phyloP scores from a whole-genome alignment of 2,329 filamentous ascomycete genomes.

The Ophidiomyces ophidiicola region DNA sequence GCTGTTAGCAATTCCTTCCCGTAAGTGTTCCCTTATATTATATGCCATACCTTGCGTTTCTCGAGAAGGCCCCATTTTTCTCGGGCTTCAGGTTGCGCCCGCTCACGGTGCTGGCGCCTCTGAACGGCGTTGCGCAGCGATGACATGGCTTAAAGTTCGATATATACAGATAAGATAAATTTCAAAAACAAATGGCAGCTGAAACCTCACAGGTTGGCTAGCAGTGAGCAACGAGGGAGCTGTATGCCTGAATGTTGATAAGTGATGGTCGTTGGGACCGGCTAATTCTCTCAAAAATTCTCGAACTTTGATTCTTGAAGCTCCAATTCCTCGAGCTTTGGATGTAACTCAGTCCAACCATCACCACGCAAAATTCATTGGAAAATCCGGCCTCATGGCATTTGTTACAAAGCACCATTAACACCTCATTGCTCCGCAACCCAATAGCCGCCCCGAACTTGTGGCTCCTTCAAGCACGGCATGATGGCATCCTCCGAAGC shows the following conservation, averaged over 20 bases:
- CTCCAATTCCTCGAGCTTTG: neutral
- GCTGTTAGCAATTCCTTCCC: neutral
- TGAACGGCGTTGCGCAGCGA: slow-evolving; percentile 54
- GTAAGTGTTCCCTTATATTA: neutral
- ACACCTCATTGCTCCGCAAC: too few relatives aligned
- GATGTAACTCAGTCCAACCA: neutral
- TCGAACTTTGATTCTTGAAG: neutral
- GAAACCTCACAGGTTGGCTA: too few relatives aligned
- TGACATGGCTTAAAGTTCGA: too few relatives aligned
- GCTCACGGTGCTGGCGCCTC: slow-evolving; percentile 77
- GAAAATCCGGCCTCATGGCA: neutral
- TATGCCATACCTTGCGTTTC: slow-evolving; percentile 79
- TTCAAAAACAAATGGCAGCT: too few relatives aligned
- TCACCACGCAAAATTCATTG: neutral
- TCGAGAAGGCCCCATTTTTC: slow-evolving; percentile 82
- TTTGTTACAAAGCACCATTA: neutral
- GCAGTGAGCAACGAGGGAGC: too few relatives aligned
- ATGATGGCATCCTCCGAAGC: slow-evolving; percentile 16
- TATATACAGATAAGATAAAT: too few relatives aligned
- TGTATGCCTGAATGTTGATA: too few relatives aligned
- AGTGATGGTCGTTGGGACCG: neutral
- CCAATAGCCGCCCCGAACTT: too few relatives aligned
- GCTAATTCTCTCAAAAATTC: slow-evolving; percentile 3
- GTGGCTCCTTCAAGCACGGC: too few relatives aligned
- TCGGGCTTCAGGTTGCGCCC: slow-evolving; percentile 73